These are phyloP conservation scores for Apostasia ramifera DNA, from an alignment of 106 monocot genomes.

Conservation along the genomic window DNA sequence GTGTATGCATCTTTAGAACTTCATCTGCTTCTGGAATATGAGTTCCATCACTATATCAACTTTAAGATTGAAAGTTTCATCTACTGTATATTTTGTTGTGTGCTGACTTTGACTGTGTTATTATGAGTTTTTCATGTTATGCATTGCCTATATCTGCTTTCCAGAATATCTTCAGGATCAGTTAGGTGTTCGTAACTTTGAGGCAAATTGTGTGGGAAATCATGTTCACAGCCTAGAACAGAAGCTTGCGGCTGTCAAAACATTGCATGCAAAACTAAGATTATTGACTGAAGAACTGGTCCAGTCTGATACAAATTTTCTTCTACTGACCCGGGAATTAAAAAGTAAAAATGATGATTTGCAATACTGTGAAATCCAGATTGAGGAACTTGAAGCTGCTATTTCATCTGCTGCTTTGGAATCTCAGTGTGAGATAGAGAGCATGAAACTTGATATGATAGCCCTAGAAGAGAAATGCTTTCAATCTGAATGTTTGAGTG, in stretches of 20 bases:
- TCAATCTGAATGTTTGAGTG: conserved; percentile 46
- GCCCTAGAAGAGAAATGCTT: conserved; percentile 51
- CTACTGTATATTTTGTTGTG: neutral
- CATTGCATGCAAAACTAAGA: conserved; percentile 33
- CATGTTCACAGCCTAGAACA: conserved; percentile 55
- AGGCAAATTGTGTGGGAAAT: conserved; percentile 50
- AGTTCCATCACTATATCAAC: neutral
- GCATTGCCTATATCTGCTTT: neutral
- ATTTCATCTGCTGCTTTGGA: conserved; percentile 45
- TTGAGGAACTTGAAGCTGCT: conserved; percentile 51
- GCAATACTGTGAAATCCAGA: conserved; percentile 27
- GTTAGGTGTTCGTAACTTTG: conserved; percentile 42
- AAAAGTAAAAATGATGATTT: conserved; percentile 44
- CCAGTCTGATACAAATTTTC: conserved; percentile 32
- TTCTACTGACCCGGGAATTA: conserved; percentile 36
- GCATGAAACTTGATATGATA: conserved; percentile 67
- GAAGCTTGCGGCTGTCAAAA: conserved; percentile 40
- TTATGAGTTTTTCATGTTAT: neutral
- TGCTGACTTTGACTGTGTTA: neutral
- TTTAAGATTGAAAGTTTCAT: neutral
- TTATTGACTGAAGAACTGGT: conserved; percentile 28
- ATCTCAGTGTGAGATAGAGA: conserved; percentile 83
- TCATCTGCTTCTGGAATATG: neutral
- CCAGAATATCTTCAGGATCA: conserved; percentile 82
- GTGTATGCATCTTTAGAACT: neutral